These are phyloP conservation scores for Clonostachys byssicola DNA, from an alignment of 2,329 filamentous ascomycete species.

Conservation along the genomic window DNA sequence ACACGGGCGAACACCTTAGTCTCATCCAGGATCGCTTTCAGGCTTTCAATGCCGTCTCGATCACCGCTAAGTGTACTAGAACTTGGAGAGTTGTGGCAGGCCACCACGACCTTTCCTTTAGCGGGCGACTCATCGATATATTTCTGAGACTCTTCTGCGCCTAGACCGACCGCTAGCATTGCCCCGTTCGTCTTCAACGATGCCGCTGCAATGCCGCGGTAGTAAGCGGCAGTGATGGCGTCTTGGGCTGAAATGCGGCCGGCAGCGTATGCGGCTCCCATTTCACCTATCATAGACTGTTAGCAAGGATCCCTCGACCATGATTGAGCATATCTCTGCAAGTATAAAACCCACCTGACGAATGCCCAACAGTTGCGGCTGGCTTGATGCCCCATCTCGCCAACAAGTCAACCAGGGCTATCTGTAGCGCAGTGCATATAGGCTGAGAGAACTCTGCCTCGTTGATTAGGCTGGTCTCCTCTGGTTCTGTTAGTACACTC, in stretches of 20 bases:
- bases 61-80: conserved; percentile 30
- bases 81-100: conserved; percentile 27
- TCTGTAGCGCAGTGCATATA: conserved; percentile 34
- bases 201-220: conserved; percentile 21
- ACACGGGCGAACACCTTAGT: conserved; percentile 16
- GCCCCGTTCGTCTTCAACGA: conserved; percentile 9
- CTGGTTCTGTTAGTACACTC: conserved; percentile 9
- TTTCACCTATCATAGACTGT: conserved; percentile 19
- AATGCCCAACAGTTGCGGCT: conserved; percentile 32
- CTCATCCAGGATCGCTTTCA: conserved; percentile 8
- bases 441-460: conserved; percentile 26
- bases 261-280: conserved; percentile 36
- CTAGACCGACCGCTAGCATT: conserved; percentile 34
- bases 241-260: conserved; percentile 24
- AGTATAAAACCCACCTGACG: conserved; percentile 11
- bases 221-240: conserved; percentile 31
- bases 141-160: conserved; percentile 3
- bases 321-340: no score
- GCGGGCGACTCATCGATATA: conserved; percentile 16
- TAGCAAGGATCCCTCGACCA: no score
- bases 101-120: conserved; percentile 18
- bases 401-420: conserved; percentile 34
- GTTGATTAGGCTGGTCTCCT: conserved; percentile 5
- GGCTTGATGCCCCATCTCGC: conserved; percentile 19
- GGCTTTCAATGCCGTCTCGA: conserved; percentile 1